Conservation (phyloP, 208 protist genomes). For the Trypanosoma brucei region DNA sequence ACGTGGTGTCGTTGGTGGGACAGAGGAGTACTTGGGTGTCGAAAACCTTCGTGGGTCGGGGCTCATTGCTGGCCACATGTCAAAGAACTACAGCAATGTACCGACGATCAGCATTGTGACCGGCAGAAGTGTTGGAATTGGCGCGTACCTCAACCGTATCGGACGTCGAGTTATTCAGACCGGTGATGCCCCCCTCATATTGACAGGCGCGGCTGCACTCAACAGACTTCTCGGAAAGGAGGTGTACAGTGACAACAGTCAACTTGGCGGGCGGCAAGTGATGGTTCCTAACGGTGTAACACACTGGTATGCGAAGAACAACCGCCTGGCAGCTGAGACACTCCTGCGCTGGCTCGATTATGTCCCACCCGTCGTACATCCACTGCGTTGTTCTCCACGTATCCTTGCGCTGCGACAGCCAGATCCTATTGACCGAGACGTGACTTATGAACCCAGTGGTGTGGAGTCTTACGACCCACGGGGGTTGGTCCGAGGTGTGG, state of each 20-base stretch:
- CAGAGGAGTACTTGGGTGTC: slow-evolving; percentile 94
- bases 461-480: slow-evolving; percentile 84
- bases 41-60: slow-evolving; percentile 97
- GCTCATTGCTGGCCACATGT: slow-evolving; percentile 96
- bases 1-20: slow-evolving; percentile 89
- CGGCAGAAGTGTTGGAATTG: slow-evolving; percentile 97
- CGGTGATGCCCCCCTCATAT: slow-evolving; percentile 88
- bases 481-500: slow-evolving; percentile 58
- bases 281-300: slow-evolving; percentile 97
- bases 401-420: slow-evolving; percentile 25
- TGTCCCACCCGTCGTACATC: slow-evolving; percentile 66
- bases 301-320: slow-evolving; percentile 83
- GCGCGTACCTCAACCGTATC: slow-evolving; percentile 97
- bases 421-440: slow-evolving; percentile 78
- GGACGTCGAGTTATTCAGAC: slow-evolving; percentile 96
- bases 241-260: slow-evolving; percentile 96
- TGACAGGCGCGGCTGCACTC: slow-evolving; percentile 92
- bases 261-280: slow-evolving; percentile 96
- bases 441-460: slow-evolving; percentile 59
- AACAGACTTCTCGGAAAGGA: slow-evolving; percentile 94
- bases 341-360: slow-evolving; percentile 90
- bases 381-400: slow-evolving; percentile 38
- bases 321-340: slow-evolving; percentile 66
- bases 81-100: slow-evolving; percentile 94
- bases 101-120: slow-evolving; percentile 97